These are phyloP conservation scores for Lodderomyces pseudojiufengensis DNA, from an alignment of 1,139 yeast species.

Conservation along the genomic window DNA sequence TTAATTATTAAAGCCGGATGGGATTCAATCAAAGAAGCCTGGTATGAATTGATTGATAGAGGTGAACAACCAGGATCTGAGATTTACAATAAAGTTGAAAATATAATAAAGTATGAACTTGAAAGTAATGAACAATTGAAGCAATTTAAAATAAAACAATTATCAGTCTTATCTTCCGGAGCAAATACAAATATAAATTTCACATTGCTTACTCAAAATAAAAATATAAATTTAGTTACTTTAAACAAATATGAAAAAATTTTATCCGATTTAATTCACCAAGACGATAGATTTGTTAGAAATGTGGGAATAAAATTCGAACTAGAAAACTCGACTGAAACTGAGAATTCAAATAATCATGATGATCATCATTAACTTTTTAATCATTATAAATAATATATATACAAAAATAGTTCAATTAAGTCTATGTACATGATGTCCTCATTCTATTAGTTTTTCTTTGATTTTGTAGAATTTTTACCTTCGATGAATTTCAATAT, in stretches of 20 bases:
- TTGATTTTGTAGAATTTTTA: conserved; percentile 14
- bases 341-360: conserved; percentile 7
- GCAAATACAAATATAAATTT: conserved; percentile 51
- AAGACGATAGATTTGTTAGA: conserved; percentile 33
- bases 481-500: conserved; percentile 67
- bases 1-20: conserved; percentile 83
- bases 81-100: conserved; percentile 24
- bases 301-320: conserved; percentile 23
- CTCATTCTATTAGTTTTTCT: neutral
- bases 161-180: conserved; percentile 66
- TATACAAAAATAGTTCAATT: conserved; percentile 1
- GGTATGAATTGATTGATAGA: conserved; percentile 70
- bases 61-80: conserved; percentile 35
- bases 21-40: conserved; percentile 65
- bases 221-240: conserved; percentile 21
- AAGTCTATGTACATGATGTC: conserved; percentile 14
- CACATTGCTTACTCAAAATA: conserved; percentile 18
- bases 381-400: neutral
- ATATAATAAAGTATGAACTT: conserved; percentile 22
- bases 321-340: conserved; percentile 3
- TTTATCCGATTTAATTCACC: conserved; percentile 22
- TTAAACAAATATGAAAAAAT: conserved; percentile 27
- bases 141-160: conserved; percentile 36
- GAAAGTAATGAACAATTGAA: conserved; percentile 14
- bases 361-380: conserved; percentile 12